Base-by-base conservation (phyloP, 2,329 filamentous ascomycete species). In the Fusarium burgessii region DNA sequence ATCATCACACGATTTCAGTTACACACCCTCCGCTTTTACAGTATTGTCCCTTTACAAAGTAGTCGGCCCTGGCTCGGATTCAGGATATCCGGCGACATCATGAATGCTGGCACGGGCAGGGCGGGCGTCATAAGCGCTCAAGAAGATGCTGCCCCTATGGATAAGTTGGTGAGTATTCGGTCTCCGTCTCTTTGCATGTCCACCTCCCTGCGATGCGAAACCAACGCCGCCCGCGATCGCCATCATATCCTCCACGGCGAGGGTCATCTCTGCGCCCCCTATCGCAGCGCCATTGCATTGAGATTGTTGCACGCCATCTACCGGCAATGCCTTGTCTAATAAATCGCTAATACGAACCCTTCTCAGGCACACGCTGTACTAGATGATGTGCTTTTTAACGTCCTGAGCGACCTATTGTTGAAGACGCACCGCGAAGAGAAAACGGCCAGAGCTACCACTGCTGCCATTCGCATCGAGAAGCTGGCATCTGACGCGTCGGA, bases 341-440 rank as follows among this genome's bases (percentile, higher is more conserved):
- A 42, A 38, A 54, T 56, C 36, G 61, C 74, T 76, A 66, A 76
- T 58, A 52, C 49, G 55, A 58, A 56, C 58, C 47, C 35, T 42
- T n/a, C n/a, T 41, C 52, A 91, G 89, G 84, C 89, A 70, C 86
- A 90, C 77, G 83, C 87, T 25, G 88, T 95, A 66, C 86, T 95
- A 76, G 91, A 94, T 76, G 92, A 95, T 77, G 82, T 91, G 60
- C 84, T 95, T 68, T 90, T 92, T 83, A 94, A 93, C 80, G 88
- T 95, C 76, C 87, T 95, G 73, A 91, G 92, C 80, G 91, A 93
- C 78, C 85, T 93, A 55, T 85, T 93, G 70, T 86, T 94, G 76
- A 89, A 92, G 79, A 90, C 89, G 42, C 93, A 95, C 79, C 91
- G 91, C 72, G 88, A 92, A 73, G 93, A 95, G 82, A 95, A 95